A percentile compares a stretch with the other conserved stretches of the same genome.
phyloP scores from a whole-genome alignment of 257 asterid species.

The Apocynum venetum region DNA sequence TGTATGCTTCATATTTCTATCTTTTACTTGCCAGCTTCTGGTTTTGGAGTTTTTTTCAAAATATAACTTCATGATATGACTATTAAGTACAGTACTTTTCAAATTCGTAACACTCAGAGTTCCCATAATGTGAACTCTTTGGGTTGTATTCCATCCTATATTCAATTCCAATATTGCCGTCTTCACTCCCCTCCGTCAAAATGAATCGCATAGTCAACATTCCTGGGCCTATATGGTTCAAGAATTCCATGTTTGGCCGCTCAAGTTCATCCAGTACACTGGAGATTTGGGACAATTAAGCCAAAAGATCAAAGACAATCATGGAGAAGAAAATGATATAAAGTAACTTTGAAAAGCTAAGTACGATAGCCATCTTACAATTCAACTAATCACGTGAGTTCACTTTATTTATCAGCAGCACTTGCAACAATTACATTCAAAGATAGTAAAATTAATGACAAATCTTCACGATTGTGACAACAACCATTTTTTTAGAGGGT shows the following conservation, averaged over 20 bases:
- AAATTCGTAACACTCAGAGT: neutral
- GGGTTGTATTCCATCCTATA: neutral
- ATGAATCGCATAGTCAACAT: neutral
- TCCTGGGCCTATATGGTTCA: neutral
- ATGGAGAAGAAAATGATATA: constrained; percentile 6
- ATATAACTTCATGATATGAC: neutral
- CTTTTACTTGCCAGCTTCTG: neutral
- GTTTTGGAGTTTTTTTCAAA: neutral
- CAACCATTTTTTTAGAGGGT: no score
- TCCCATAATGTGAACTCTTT: neutral
- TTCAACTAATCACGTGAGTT: neutral
- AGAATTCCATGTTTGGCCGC: neutral
- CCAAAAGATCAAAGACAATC: constrained; percentile 1
- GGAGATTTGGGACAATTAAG: no score
- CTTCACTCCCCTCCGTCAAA: neutral
- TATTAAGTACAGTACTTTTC: neutral
- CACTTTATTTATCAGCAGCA: neutral
- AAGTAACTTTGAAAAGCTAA: constrained; percentile 1
- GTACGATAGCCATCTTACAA: neutral
- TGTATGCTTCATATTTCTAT: neutral
- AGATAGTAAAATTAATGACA: constrained; percentile 2
- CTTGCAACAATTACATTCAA: neutral
- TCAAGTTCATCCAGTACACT: neutral
- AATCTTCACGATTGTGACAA: neutral
- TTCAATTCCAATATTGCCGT: neutral